Evolutionary conservation across 2,329 filamentous ascomycete genomes (phyloP).

Genomic region (Diaporthe velutina): DNA sequence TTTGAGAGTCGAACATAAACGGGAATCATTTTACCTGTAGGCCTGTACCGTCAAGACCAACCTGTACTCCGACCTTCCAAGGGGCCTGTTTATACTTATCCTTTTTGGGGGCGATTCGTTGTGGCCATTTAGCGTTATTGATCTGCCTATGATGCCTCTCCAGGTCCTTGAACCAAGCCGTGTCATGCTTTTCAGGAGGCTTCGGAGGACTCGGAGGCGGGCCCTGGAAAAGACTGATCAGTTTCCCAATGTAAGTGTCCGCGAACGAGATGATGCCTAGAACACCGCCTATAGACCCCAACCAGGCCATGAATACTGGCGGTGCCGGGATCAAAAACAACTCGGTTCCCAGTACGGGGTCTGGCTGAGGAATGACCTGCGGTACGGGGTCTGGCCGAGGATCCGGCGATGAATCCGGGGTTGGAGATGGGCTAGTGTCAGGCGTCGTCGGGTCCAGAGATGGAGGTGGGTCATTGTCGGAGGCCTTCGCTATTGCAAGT

Average conservation of each 20-base stretch:
- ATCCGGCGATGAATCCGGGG: not conserved
- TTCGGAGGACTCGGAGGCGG: not conserved
- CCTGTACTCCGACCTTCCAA: not conserved
- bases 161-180: not conserved
- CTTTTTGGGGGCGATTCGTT: not conserved
- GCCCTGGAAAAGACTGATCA: not conserved
- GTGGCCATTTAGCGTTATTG: not conserved
- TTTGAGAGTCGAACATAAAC: not conserved
- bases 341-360: not conserved
- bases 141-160: not conserved
- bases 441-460: no score
- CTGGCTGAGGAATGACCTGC: not conserved
- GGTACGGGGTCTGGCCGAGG: not conserved
- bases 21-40: not conserved
- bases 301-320: not conserved
- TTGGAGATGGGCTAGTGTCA: not conserved
- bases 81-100: not conserved
- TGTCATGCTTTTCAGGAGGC: not conserved
- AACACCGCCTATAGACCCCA: not conserved
- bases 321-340: not conserved
- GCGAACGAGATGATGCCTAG: not conserved
- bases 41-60: not conserved
- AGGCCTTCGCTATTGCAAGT: not conserved
- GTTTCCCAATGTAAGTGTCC: not conserved
- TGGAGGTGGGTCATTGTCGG: not conserved